Conservation (phyloP, 345 rosid species). For the Eucalyptus marginata region DNA sequence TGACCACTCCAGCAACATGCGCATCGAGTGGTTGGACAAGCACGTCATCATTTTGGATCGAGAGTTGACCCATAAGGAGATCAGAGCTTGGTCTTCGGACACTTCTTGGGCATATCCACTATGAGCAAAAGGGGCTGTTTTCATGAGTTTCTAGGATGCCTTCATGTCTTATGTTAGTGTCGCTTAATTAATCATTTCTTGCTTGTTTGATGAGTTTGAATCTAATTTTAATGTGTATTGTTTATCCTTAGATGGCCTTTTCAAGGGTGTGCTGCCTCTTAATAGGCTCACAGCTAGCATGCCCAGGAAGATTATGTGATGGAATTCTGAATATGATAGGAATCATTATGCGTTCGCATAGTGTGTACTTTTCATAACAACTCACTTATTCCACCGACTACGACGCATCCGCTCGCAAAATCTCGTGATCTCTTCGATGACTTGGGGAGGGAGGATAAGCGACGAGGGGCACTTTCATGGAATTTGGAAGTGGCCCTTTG, state of each 20-base stretch:
- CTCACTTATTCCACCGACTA: not conserved
- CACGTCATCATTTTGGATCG: not conserved
- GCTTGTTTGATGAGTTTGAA: not conserved
- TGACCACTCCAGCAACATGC: not conserved
- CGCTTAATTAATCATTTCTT: not conserved
- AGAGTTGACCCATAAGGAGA: not conserved
- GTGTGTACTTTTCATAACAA: not conserved
- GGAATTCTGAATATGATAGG: not conserved
- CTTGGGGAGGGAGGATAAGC: not conserved
- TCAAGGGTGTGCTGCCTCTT: not conserved
- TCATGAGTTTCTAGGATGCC: not conserved
- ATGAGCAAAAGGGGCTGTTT: not conserved
- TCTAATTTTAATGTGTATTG: not conserved
- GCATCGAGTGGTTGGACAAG: not conserved
- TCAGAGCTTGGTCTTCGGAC: not conserved
- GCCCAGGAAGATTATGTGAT: not conserved
- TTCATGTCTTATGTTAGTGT: not conserved
- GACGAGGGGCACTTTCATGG: not conserved
- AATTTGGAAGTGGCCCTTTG: not conserved
- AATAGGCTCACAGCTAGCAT: not conserved
- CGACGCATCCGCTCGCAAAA: not conserved
- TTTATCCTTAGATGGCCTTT: not conserved
- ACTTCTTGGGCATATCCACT: not conserved
- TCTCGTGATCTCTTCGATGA: not conserved
- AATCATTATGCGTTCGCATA: not conserved